These are phyloP conservation scores for Phyllosticta citribraziliensis DNA, from an alignment of 2,329 filamentous ascomycete species.

Conservation along the genomic window DNA sequence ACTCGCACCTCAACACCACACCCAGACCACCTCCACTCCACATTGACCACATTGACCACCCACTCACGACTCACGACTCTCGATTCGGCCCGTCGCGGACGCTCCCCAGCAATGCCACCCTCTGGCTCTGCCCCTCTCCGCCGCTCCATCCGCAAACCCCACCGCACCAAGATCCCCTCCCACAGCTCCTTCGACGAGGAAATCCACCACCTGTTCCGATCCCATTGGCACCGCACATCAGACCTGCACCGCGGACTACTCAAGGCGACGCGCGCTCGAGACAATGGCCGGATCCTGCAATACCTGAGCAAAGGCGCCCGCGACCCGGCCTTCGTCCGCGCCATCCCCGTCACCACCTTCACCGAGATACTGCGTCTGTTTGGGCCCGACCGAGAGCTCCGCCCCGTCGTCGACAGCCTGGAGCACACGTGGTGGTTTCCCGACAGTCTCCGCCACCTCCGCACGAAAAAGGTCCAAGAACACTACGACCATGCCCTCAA, in stretches of 20 bases:
- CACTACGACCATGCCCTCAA: conserved; percentile 28
- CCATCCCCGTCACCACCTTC: conserved; percentile 47
- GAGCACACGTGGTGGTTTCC: conserved; percentile 33
- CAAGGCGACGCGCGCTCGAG: neutral
- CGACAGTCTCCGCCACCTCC: conserved; percentile 32
- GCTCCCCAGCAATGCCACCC: neutral
- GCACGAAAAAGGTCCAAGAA: conserved; percentile 8
- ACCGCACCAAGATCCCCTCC: neutral
- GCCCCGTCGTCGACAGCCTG: conserved; percentile 25
- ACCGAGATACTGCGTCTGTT: conserved; percentile 54
- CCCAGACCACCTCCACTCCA: neutral
- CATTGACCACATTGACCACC: too few species aligned
- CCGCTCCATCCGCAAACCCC: too few species aligned
- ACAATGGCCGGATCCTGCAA: conserved; percentile 10
- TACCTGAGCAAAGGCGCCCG: conserved; percentile 11
- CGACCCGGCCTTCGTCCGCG: conserved; percentile 19
- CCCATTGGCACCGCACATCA: neutral
- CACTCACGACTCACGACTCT: neutral
- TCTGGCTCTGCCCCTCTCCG: neutral
- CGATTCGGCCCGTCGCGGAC: neutral
- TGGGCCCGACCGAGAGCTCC: conserved; percentile 42
- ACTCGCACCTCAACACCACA: neutral
- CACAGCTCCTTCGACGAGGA: neutral
- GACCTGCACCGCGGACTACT: neutral
- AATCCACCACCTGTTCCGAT: neutral